A percentile compares a stretch with the other conserved stretches of the same genome.
Conservation (phyloP, 2,329 filamentous ascomycete species). For the Volutella citrinella region DNA sequence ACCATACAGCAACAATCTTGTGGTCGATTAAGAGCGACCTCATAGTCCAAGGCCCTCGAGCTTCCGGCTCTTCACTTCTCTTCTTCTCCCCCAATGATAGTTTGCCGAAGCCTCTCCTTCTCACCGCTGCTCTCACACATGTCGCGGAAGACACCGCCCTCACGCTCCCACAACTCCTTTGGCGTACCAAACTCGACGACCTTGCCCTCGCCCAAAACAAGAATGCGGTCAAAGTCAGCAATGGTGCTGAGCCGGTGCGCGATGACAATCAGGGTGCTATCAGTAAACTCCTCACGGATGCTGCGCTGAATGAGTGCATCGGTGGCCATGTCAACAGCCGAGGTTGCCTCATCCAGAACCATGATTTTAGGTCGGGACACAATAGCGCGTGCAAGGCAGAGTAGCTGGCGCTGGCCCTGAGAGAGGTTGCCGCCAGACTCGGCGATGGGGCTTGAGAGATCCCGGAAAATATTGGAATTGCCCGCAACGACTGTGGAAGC, state of each 20-base stretch:
- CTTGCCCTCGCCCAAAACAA: slow-evolving; percentile 66
- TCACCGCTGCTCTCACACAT: slow-evolving; percentile 63
- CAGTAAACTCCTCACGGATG: slow-evolving; percentile 69
- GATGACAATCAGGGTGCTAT: slow-evolving; percentile 69
- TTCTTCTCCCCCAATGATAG: slow-evolving; percentile 35
- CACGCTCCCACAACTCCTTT: slow-evolving; percentile 55
- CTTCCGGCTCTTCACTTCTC: no score
- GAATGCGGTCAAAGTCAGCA: slow-evolving; percentile 71
- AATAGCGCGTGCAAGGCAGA: slow-evolving; percentile 72
- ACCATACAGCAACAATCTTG: no score
- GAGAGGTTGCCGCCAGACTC: slow-evolving; percentile 73
- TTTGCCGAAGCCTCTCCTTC: slow-evolving; percentile 48
- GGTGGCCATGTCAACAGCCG: slow-evolving; percentile 74
- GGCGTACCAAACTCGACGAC: slow-evolving; percentile 68
- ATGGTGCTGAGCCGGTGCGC: slow-evolving; percentile 75
- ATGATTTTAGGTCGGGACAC: slow-evolving; percentile 72
- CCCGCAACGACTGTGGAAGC: slow-evolving; percentile 32
- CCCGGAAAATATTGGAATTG: slow-evolving; percentile 65
- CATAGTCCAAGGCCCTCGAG: no score
- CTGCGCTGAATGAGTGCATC: slow-evolving; percentile 71
- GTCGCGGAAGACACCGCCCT: slow-evolving; percentile 54
- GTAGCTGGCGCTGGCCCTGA: slow-evolving; percentile 72
- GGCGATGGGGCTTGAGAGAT: slow-evolving; percentile 61
- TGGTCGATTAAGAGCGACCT: no score
- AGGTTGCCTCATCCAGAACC: slow-evolving; percentile 78